A percentile compares a stretch with the other conserved stretches of the same genome.
phyloP scores from a whole-genome alignment of 257 asterid genomes.

The Salvia hispanica region DNA sequence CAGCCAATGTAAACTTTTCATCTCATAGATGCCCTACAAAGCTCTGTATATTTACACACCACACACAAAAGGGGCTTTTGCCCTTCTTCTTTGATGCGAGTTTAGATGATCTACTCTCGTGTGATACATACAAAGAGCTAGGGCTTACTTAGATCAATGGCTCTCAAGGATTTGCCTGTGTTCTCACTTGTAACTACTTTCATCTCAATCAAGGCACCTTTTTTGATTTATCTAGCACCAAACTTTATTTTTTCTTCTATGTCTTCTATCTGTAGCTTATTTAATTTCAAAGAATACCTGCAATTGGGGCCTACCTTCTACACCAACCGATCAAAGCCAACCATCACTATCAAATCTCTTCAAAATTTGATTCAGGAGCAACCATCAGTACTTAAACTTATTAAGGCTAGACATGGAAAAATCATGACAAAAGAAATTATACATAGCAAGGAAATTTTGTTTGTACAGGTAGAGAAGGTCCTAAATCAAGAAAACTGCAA shows the following conservation, averaged over 20 bases:
- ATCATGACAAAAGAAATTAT: conserved; percentile 15
- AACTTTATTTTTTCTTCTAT: conserved; percentile 33
- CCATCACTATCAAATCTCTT: conserved; percentile 26
- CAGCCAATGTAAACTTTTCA: conserved; percentile 1
- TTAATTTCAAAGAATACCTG: conserved; percentile 36
- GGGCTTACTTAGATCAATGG: neutral
- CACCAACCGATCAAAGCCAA: conserved; percentile 32
- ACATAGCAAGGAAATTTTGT: neutral
- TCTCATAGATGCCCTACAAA: neutral
- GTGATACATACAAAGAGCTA: neutral
- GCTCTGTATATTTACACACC: conserved; percentile 4
- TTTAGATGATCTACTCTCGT: neutral
- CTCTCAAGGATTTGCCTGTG: neutral
- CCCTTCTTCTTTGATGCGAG: neutral
- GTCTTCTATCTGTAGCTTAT: conserved; percentile 19
- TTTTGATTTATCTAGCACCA: conserved; percentile 30
- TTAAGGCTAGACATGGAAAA: neutral
- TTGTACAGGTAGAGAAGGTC: conserved; percentile 24
- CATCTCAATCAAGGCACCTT: conserved; percentile 16
- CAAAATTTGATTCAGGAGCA: conserved; percentile 4
- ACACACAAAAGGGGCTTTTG: neutral
- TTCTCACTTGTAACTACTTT: conserved; percentile 26
- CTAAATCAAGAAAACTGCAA: conserved; percentile 16
- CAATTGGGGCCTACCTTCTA: conserved; percentile 30
- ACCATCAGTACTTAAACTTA: neutral